Evolutionary conservation across 1,139 yeast genomes (phyloP).

Genomic region (Kodamaea arcana): DNA sequence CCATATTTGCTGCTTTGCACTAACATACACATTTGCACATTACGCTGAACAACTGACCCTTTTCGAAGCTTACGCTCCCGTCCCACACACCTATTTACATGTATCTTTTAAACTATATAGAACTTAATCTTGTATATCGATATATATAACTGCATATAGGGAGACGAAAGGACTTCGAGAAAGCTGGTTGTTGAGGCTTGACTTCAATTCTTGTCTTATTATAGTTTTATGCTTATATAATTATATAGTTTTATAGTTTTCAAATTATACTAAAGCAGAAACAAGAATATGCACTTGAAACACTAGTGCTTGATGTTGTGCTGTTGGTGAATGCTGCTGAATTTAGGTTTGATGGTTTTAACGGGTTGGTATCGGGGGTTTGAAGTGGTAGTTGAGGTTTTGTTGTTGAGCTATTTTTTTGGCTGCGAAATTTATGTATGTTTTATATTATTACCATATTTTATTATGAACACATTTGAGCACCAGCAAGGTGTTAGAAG

Average conservation of each 20-base stretch:
- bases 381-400: neutral
- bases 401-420: conserved; percentile 1
- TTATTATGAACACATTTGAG: neutral
- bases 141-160: conserved; percentile 1
- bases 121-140: conserved; percentile 1
- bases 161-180: neutral
- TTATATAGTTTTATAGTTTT: neutral
- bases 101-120: conserved; percentile 1
- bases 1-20: too few relatives aligned
- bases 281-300: conserved; percentile 1
- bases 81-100: neutral
- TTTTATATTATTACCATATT: conserved; percentile 1
- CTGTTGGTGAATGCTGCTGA: conserved; percentile 4
- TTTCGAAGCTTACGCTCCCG: neutral
- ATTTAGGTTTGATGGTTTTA: neutral
- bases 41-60: too few relatives aligned
- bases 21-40: too few relatives aligned
- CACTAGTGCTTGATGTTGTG: conserved; percentile 5
- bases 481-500: too few relatives aligned
- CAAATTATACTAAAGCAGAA: conserved; percentile 1
- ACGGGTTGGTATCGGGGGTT: neutral
- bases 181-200: neutral
- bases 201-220: conserved; percentile 1
- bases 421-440: conserved; percentile 10
- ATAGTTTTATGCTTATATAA: neutral